Conservation (phyloP, 2,329 filamentous ascomycete genomes). For the Colletotrichum navitas region DNA sequence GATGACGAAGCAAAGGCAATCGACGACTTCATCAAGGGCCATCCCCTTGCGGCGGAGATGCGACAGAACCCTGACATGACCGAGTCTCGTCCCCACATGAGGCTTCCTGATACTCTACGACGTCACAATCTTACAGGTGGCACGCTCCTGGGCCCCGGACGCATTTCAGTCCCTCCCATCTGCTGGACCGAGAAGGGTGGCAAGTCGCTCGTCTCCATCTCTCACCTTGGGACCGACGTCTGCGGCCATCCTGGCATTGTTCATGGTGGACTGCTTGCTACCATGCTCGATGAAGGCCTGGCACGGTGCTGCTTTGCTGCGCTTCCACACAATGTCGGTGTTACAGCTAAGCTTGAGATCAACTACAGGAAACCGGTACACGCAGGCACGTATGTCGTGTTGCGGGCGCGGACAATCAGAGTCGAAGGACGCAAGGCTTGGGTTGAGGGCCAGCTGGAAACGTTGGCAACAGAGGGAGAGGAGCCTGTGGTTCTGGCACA, state of each 20-base stretch:
- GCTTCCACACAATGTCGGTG: conserved; percentile 84
- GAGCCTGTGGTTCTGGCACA: conserved; percentile 79
- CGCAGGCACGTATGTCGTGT: conserved; percentile 80
- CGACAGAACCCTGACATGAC: conserved; percentile 74
- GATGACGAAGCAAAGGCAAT: conserved; percentile 70
- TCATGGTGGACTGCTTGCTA: conserved; percentile 92
- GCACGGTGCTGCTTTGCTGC: conserved; percentile 90
- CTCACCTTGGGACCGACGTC: conserved; percentile 82
- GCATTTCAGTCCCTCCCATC: conserved; percentile 84
- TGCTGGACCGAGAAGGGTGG: conserved; percentile 80
- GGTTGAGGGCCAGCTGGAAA: conserved; percentile 90
- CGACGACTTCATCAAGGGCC: conserved; percentile 79
- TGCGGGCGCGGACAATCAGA: conserved; percentile 83
- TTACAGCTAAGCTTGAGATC: conserved; percentile 87
- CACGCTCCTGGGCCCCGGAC: conserved; percentile 79
- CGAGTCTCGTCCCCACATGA: conserved; percentile 88
- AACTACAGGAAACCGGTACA: conserved; percentile 87
- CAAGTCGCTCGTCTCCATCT: conserved; percentile 77
- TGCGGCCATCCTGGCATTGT: conserved; percentile 93
- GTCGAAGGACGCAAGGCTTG: conserved; percentile 95
- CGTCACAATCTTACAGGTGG: conserved; percentile 85
- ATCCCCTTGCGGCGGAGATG: conserved; percentile 79
- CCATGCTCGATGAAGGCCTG: conserved; percentile 89
- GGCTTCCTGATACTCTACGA: conserved; percentile 79
- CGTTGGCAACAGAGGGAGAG: conserved; percentile 72